Base-by-base conservation (phyloP, 345 rosid species). In the Gynandropsis gynandra region DNA sequence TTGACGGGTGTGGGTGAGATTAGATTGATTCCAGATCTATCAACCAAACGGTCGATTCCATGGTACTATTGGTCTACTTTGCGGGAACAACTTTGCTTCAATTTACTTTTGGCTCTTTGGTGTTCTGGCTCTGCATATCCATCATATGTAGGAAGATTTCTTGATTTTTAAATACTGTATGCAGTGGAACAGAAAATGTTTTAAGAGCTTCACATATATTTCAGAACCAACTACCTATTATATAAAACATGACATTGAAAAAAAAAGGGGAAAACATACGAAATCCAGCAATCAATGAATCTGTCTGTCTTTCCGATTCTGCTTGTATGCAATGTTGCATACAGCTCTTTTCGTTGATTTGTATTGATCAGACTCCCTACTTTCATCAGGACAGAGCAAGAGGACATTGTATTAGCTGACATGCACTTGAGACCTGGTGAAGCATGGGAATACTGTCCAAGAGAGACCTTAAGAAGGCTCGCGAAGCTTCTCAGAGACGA, bases 401-500 rank as follows among this genome's bases (percentile, higher is more conserved):
- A 92, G 72, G 87, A 84, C 62, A 85, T 92, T 86, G 95, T 92
- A 69, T 71, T 92, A 75, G 98, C 82, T 54, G 93, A 92, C 72
- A 87, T 87, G 98, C 80, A 69, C 61, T 52, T 81, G 50, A 76
- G 56, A 72, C 90, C 96, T 27, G 95, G 93, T 60, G 71, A 80
- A 74, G 64, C 86, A 62, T 92, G 96, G 98, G 98, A 82, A 27
- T 92, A 87, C 61, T 87, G 98, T 71, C 98, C 98, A 37, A 80
- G 96, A 63, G 93, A 80, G 47, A 74, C 96, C 66, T 68, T 92
- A 59, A 67, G 86, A 62, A 82, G 81, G 53, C 78, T 72, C 51
- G 62, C 76, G 41, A 80, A 77, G 61, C 67, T 85, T 65, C 65
- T 92, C 35, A 77, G 82, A 72, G 86, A 87, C 42, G 93, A 92